A percentile compares a stretch with the other conserved stretches of the same genome.
These are phyloP conservation scores for Boletus semigastroideus DNA, from an alignment of 1,284 basidiomycete species.

Conservation along the genomic window DNA sequence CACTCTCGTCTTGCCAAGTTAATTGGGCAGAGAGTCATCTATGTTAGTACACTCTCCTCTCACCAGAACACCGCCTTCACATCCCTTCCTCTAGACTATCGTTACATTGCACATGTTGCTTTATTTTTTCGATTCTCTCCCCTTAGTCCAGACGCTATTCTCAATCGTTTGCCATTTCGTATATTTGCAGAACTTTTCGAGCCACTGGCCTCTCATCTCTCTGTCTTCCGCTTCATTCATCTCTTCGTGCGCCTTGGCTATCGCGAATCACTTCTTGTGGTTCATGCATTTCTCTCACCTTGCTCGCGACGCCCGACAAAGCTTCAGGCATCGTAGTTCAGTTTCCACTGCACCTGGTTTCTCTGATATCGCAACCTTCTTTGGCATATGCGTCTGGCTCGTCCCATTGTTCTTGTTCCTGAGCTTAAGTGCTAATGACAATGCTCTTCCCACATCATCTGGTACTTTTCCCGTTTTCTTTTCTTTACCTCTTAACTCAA, in stretches of 20 bases:
- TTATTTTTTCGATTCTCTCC: constrained; percentile 78
- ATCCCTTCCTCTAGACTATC: constrained; percentile 53
- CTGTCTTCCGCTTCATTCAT: constrained; percentile 82
- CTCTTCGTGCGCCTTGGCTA: constrained; percentile 78
- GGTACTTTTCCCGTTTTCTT: constrained; percentile 32
- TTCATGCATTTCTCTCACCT: constrained; percentile 87
- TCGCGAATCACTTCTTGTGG: constrained; percentile 90
- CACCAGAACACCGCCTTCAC: constrained; percentile 1
- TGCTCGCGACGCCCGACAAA: constrained; percentile 52
- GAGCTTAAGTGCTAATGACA: constrained; percentile 92
- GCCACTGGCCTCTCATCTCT: constrained; percentile 87
- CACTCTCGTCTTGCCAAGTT: constrained; percentile 79
- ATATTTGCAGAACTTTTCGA: constrained; percentile 90
- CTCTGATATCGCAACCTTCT: constrained; percentile 89
- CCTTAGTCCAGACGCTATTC: constrained; percentile 70
- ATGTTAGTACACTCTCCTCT: constrained; percentile 56
- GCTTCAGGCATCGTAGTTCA: constrained; percentile 42
- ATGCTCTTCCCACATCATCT: constrained; percentile 73
- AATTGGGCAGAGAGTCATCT: constrained; percentile 79
- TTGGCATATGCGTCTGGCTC: constrained; percentile 91
- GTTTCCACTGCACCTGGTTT: constrained; percentile 58
- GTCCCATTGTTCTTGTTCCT: constrained; percentile 89
- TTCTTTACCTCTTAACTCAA: constrained; percentile 1
- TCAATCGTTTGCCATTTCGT: constrained; percentile 82
- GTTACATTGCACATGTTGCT: constrained; percentile 77